These are phyloP conservation scores for Aspergillus nomiae DNA, from an alignment of 2,329 filamentous ascomycete genomes.

Conservation along the genomic window DNA sequence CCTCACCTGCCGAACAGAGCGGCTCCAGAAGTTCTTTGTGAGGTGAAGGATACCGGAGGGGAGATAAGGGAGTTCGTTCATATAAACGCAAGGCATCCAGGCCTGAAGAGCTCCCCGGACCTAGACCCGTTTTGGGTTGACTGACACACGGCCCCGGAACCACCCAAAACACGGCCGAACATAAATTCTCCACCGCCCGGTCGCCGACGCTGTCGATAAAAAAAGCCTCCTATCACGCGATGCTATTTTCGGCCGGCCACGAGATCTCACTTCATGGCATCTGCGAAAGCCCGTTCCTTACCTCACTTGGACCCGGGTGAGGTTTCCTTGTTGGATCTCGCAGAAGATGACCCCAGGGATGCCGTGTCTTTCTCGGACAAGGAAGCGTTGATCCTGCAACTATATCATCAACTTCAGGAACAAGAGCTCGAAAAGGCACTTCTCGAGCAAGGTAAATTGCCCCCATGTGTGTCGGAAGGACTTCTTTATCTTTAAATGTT, in stretches of 20 bases:
- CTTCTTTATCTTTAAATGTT: neutral
- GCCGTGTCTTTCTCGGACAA: slow-evolving; percentile 63
- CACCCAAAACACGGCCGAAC: slow-evolving; percentile 8
- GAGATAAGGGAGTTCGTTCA: slow-evolving; percentile 9
- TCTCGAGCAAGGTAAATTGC: slow-evolving; percentile 49
- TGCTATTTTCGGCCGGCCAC: slow-evolving; percentile 26
- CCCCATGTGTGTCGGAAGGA: neutral
- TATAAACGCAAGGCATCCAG: slow-evolving; percentile 16
- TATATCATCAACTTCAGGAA: slow-evolving; percentile 72
- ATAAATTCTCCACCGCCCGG: slow-evolving; percentile 18
- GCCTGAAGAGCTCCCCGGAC: slow-evolving; percentile 20
- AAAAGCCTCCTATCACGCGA: slow-evolving; percentile 30
- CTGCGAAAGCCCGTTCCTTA: slow-evolving; percentile 29
- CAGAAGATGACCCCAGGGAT: slow-evolving; percentile 48
- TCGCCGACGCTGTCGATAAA: slow-evolving; percentile 1
- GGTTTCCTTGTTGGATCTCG: slow-evolving; percentile 41
- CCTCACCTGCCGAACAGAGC: slow-evolving; percentile 33
- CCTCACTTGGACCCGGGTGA: slow-evolving; percentile 38
- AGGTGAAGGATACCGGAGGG: slow-evolving; percentile 22
- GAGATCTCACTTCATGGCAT: slow-evolving; percentile 39
- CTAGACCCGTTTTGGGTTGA: slow-evolving; percentile 22
- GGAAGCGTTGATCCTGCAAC: slow-evolving; percentile 66
- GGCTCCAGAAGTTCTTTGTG: slow-evolving; percentile 20
- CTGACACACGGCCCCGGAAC: slow-evolving; percentile 19
- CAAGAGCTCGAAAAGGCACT: slow-evolving; percentile 72